These are phyloP conservation scores for Papiliotrema terrestris DNA, from an alignment of 1,284 basidiomycete genomes.

Conservation along the genomic window DNA sequence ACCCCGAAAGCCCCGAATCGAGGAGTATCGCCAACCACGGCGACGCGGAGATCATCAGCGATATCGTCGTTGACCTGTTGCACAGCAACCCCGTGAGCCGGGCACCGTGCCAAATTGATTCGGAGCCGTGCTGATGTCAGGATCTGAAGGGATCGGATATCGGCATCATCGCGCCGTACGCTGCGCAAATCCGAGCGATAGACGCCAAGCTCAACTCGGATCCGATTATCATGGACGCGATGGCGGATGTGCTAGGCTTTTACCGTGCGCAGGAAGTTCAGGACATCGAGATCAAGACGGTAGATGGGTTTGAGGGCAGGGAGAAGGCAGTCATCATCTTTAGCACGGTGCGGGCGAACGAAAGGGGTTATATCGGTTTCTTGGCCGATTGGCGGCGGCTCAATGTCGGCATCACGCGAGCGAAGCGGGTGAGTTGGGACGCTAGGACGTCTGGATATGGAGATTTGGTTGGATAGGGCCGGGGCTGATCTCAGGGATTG, in stretches of 20 bases:
- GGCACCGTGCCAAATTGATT: background rate
- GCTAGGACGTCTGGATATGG: no score
- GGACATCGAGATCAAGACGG: constrained; percentile 76
- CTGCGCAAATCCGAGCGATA: constrained; percentile 70
- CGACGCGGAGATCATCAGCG: constrained; percentile 72
- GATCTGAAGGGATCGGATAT: constrained; percentile 67
- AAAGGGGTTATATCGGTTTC: constrained; percentile 73
- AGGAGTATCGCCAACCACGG: constrained; percentile 68
- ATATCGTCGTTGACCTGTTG: constrained; percentile 72
- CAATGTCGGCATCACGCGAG: constrained; percentile 83
- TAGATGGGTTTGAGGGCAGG: constrained; percentile 89
- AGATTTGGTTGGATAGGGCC: no score
- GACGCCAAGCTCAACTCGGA: constrained; percentile 62
- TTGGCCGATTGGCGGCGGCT: constrained; percentile 80
- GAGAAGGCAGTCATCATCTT: constrained; percentile 91
- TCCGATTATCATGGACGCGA: constrained; percentile 51
- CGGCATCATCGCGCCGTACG: constrained; percentile 83
- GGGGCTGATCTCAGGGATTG: constrained; percentile 45
- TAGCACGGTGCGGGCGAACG: constrained; percentile 80
- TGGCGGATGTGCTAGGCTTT: constrained; percentile 59
- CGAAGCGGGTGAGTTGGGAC: constrained; percentile 60
- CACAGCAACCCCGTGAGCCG: constrained; percentile 63
- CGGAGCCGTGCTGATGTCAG: constrained; percentile 43
- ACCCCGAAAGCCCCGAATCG: constrained; percentile 62
- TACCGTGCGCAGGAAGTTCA: constrained; percentile 62